A percentile compares a stretch with the other conserved stretches of the same genome.
Evolutionary conservation across 2,329 filamentous ascomycete species (phyloP).

Genomic region (Leptographium lundbergii): DNA sequence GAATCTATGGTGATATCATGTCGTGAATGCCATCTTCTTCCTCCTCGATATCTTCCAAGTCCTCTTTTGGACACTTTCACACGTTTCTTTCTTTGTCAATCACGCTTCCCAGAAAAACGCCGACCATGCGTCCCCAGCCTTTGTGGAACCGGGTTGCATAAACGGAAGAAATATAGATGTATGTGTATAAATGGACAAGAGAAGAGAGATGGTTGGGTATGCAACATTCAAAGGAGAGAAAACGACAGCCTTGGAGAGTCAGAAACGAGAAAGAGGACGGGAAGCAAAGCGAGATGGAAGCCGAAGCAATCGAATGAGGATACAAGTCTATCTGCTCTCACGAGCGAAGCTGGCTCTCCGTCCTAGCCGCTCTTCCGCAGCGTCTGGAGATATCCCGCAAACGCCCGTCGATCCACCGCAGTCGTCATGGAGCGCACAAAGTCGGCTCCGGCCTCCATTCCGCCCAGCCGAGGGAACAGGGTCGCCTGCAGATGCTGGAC

Average conservation of each 20-base stretch:
- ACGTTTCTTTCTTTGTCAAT: not conserved
- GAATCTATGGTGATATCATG: not conserved
- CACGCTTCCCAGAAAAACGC: not conserved
- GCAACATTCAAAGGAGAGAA: not conserved
- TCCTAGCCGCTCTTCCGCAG: constrained; percentile 32
- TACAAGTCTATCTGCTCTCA: not conserved
- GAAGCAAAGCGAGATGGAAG: not conserved
- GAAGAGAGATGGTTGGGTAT: not conserved
- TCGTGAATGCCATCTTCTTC: not conserved
- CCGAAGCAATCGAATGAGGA: not conserved
- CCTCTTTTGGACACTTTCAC: not conserved
- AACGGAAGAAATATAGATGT: not conserved
- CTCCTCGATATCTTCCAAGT: not conserved
- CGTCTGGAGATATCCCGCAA: constrained; percentile 50
- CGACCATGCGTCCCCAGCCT: not conserved
- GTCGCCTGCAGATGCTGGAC: constrained; percentile 52
- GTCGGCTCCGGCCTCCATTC: constrained; percentile 41
- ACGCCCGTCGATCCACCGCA: constrained; percentile 44
- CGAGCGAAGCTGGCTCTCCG: not conserved
- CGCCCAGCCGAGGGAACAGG: constrained; percentile 51
- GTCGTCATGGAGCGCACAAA: constrained; percentile 48
- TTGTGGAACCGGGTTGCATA: not conserved
- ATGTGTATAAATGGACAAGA: not conserved
- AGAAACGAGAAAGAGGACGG: not conserved
- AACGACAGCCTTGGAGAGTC: not conserved